Percentiles rank a stretch among this genome's conserved stretches.
Conservation (phyloP, 768 basidiomycete genomes). For the Pluteus cervinus region DNA sequence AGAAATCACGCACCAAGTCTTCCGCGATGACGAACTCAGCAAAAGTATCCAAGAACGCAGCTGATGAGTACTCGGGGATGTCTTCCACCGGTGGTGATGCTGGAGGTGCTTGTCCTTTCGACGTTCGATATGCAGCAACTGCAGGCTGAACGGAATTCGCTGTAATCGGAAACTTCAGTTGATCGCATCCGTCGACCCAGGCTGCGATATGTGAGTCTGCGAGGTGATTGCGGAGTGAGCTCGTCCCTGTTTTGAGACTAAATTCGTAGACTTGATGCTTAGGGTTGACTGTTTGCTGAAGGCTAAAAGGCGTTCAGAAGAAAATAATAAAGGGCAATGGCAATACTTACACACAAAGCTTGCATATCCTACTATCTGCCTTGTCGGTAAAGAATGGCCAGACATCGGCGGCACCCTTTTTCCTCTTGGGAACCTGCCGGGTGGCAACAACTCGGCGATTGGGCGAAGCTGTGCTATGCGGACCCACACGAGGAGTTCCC, state of each 20-base stretch:
- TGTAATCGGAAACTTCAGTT: constrained; percentile 11
- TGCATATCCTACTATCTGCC: background rate
- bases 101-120: constrained; percentile 1
- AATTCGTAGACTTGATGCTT: constrained; percentile 1
- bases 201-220: constrained; percentile 9
- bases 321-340: background rate
- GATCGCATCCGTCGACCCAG: constrained; percentile 12
- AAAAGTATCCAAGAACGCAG: constrained; percentile 22
- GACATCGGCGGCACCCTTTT: constrained; percentile 1
- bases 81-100: background rate
- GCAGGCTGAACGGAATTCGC: constrained; percentile 9
- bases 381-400: constrained; percentile 1
- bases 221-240: constrained; percentile 6
- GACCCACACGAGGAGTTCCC: too few relatives aligned
- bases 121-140: constrained; percentile 3
- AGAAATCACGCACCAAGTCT: constrained; percentile 16
- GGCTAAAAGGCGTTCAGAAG: constrained; percentile 1
- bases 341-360: constrained; percentile 8
- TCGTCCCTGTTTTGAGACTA: constrained; percentile 7
- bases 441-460: too few relatives aligned
- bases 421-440: too few relatives aligned
- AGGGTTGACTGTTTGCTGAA: background rate
- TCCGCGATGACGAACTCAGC: constrained; percentile 19
- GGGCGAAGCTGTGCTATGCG: too few relatives aligned
- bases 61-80: constrained; percentile 11